Percentiles rank a stretch among this genome's conserved stretches.
Conservation (phyloP, 192 early-diverging fungal species). For the Linnemannia elongata region DNA sequence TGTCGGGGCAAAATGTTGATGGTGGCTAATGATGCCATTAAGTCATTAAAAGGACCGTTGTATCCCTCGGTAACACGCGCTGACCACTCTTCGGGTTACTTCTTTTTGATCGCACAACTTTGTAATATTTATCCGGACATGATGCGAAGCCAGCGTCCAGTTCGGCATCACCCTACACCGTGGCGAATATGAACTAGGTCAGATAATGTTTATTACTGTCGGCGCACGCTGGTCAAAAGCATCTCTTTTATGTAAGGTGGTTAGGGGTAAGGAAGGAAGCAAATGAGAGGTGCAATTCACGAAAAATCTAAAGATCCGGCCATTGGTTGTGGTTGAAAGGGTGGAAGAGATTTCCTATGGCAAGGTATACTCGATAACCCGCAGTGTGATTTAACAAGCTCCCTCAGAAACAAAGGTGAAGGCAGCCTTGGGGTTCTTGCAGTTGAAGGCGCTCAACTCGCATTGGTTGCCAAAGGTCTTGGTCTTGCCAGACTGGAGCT, state of each 20-base stretch:
- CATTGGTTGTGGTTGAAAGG: too few species aligned
- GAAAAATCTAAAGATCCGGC: not conserved
- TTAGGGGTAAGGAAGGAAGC: not conserved
- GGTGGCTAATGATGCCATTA: not conserved
- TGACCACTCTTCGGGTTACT: too few species aligned
- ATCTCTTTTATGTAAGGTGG: not conserved
- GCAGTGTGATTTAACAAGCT: not conserved
- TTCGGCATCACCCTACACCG: too few species aligned
- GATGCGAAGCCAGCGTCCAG: too few species aligned
- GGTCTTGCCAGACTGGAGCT: not conserved
- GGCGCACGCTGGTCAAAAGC: not conserved
- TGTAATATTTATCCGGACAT: too few species aligned
- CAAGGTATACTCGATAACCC: too few species aligned
- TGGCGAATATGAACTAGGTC: not conserved
- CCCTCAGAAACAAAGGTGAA: not conserved
- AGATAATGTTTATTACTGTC: not conserved
- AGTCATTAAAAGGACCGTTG: not conserved
- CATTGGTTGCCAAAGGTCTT: slow-evolving; percentile 1
- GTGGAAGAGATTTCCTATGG: too few species aligned
- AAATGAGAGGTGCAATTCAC: not conserved
- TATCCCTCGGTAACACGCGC: too few species aligned
- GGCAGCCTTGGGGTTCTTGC: slow-evolving; percentile 5
- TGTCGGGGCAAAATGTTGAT: not conserved
- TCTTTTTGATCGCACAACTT: too few species aligned
- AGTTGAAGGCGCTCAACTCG: not conserved